phyloP scores from a whole-genome alignment of 176 grass and related monocot species.

The Phragmites australis region DNA sequence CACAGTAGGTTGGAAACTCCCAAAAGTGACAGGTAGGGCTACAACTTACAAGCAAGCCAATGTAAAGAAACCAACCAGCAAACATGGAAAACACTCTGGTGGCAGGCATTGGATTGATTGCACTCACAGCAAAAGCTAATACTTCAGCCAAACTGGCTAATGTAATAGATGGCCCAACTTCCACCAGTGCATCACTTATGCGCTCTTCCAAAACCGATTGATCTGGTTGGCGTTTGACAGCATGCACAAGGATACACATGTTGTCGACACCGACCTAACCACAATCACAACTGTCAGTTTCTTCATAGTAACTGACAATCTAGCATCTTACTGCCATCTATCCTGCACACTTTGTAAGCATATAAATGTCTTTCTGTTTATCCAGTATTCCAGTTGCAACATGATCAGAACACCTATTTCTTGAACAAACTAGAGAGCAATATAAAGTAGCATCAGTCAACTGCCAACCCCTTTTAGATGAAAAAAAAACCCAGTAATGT shows the following conservation, averaged over 20 bases:
- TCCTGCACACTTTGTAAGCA: not conserved
- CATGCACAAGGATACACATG: conserved; percentile 98
- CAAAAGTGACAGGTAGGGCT: conserved; percentile 21
- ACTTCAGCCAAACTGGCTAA: conserved; percentile 91
- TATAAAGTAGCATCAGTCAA: conserved; percentile 36
- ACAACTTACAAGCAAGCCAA: conserved; percentile 33
- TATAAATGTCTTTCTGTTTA: not conserved
- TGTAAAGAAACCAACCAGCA: conserved; percentile 73
- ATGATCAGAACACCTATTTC: conserved; percentile 27
- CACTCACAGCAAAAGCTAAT: conserved; percentile 89
- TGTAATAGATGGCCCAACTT: conserved; percentile 98
- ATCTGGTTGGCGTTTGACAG: conserved; percentile 81
- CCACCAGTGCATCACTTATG: conserved; percentile 75
- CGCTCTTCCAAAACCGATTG: conserved; percentile 66
- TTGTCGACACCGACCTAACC: conserved; percentile 96
- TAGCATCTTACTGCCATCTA: not conserved
- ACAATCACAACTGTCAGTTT: conserved; percentile 35
- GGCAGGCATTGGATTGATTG: conserved; percentile 91
- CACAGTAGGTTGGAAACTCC: conserved; percentile 29
- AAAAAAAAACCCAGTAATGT: not conserved
- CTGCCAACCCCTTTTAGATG: not conserved
- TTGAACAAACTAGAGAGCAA: conserved; percentile 24
- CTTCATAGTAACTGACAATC: conserved; percentile 4
- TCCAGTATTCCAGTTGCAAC: conserved; percentile 16
- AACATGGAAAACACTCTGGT: conserved; percentile 97